These are phyloP conservation scores for Misopates orontium DNA, from an alignment of 257 asterid species.

Conservation along the genomic window DNA sequence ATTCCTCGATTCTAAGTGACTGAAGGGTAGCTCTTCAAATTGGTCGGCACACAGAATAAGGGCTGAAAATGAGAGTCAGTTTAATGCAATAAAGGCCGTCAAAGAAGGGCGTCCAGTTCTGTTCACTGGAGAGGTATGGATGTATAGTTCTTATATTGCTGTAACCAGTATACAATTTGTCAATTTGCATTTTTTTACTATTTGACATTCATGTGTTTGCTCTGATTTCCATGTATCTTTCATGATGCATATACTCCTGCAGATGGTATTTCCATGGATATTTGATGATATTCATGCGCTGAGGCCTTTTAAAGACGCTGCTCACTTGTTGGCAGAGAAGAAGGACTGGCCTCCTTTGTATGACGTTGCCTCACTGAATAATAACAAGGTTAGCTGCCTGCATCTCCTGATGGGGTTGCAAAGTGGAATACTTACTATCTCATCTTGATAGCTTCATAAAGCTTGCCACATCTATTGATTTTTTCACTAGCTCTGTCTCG, in stretches of 20 bases:
- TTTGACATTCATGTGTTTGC: not conserved
- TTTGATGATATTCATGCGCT: conserved; percentile 84
- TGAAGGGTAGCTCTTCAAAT: conserved; percentile 78
- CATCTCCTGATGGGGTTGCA: conserved; percentile 1
- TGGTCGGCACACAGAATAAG: conserved; percentile 89
- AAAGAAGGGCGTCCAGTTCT: conserved; percentile 72
- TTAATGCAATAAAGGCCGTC: conserved; percentile 75
- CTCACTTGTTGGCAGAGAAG: conserved; percentile 72
- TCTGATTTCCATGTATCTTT: not conserved
- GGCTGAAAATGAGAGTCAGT: conserved; percentile 57
- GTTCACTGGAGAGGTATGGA: conserved; percentile 88
- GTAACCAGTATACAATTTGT: no score
- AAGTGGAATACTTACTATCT: not conserved
- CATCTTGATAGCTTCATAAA: not conserved
- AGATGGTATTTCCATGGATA: conserved; percentile 97
- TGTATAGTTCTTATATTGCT: conserved; percentile 5
- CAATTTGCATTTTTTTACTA: not conserved
- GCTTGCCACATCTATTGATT: no score
- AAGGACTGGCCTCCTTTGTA: conserved; percentile 92
- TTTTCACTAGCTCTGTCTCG: no score
- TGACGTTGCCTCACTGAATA: conserved; percentile 50
- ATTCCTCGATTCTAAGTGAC: conserved; percentile 24
- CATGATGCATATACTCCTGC: conserved; percentile 20
- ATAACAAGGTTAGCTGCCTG: conserved; percentile 58
- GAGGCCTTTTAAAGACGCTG: conserved; percentile 79